Conservation (phyloP, 2,329 filamentous ascomycete species). For the Curvularia hawaiiensis region DNA sequence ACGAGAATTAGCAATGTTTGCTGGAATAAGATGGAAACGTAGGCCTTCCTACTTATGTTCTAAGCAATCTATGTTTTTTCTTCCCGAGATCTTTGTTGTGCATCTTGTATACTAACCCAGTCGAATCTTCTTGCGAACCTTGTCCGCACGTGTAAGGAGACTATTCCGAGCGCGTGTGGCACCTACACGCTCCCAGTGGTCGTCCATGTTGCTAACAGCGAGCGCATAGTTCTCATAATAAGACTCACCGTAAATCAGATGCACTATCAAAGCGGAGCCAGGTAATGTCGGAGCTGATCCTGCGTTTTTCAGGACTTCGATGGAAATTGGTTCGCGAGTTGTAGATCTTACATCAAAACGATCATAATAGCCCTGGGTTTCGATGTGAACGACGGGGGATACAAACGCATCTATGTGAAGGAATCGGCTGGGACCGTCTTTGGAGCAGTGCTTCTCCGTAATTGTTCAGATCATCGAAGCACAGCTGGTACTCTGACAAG, state of each 20-base stretch:
- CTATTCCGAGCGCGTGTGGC: not conserved
- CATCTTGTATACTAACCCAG: not conserved
- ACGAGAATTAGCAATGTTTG: not conserved
- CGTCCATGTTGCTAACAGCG: not conserved
- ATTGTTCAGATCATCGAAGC: not conserved
- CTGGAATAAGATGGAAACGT: not conserved
- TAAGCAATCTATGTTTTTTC: not conserved
- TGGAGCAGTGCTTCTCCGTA: not conserved
- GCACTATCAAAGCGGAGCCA: not conserved
- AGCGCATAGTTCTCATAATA: not conserved
- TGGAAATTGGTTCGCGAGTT: not conserved
- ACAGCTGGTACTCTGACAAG: not conserved
- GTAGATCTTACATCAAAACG: not conserved
- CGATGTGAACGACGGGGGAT: not conserved
- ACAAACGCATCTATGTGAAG: not conserved
- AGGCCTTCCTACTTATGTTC: not conserved
- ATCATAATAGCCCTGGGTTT: not conserved
- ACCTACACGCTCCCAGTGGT: slow-evolving; percentile 2
- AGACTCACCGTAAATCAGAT: not conserved
- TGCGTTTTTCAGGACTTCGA: not conserved
- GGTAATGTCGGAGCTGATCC: not conserved
- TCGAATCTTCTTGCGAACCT: slow-evolving; percentile 2
- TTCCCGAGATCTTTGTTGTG: not conserved
- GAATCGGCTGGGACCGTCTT: not conserved
- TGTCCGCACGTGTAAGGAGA: not conserved